phyloP scores from a whole-genome alignment of 2,329 filamentous ascomycete species.

The Fusarium nurragi region DNA sequence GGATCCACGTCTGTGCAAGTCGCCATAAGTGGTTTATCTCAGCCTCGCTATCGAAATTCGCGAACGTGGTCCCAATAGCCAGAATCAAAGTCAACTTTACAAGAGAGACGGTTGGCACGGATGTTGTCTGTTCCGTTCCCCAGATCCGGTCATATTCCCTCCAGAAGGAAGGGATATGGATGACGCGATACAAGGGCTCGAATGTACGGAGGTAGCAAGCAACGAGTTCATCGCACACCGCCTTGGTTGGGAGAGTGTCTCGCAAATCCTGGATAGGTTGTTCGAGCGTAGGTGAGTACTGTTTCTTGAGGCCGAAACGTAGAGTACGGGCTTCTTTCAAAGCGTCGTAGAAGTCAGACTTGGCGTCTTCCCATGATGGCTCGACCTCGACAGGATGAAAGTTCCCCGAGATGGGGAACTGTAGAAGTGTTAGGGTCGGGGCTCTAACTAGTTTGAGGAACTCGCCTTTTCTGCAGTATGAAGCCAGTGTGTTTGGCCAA shows the following conservation, averaged over 20 bases:
- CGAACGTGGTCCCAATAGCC: conserved; percentile 40
- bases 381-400: conserved; percentile 42
- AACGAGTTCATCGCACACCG: conserved; percentile 36
- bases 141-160: conserved; percentile 38
- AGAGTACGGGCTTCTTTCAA: conserved; percentile 36
- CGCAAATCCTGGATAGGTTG: conserved; percentile 32
- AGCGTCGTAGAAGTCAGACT: conserved; percentile 35
- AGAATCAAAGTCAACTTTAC: conserved; percentile 37
- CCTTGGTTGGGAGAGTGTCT: conserved; percentile 29
- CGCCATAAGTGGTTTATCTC: conserved; percentile 23
- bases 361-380: conserved; percentile 40
- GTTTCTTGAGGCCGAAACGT: conserved; percentile 31
- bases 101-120: conserved; percentile 30
- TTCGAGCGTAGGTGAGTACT: conserved; percentile 26
- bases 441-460: too few species aligned
- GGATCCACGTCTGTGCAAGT: conserved; percentile 41
- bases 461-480: conserved; percentile 41
- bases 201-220: conserved; percentile 41
- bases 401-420: conserved; percentile 41
- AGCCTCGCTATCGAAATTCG: conserved; percentile 16
- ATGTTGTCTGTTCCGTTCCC: conserved; percentile 8
- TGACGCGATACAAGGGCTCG: conserved; percentile 41
- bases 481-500: conserved; percentile 44
- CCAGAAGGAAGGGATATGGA: conserved; percentile 40
- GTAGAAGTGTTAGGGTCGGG: neutral